phyloP scores from a whole-genome alignment of 169 alveolate genomes.

The Babesia bigemina region DNA sequence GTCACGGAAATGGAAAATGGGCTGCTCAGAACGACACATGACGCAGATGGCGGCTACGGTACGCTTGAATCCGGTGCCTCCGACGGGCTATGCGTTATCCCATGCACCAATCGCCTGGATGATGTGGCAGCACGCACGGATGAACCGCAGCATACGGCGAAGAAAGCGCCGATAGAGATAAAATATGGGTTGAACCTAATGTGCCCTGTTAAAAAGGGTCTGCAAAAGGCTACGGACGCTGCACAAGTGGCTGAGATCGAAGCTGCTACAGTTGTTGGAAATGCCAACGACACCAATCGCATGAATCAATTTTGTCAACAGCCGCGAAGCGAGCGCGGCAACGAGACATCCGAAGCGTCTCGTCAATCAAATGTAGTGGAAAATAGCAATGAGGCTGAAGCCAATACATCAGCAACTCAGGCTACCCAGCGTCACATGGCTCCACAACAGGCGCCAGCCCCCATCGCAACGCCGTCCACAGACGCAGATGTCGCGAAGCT shows the following conservation, averaged over 20 bases:
- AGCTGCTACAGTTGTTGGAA: neutral
- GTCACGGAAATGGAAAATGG: constrained; percentile 26
- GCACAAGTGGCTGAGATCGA: no score
- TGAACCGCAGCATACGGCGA: neutral
- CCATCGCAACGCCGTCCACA: neutral
- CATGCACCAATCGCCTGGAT: constrained; percentile 54
- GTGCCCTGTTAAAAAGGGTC: neutral
- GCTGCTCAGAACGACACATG: neutral
- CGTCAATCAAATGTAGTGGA: no score
- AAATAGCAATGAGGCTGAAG: no score
- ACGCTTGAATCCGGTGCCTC: neutral
- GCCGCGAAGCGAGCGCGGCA: no score
- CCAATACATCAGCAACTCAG: no score
- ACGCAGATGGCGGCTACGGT: neutral
- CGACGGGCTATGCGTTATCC: constrained; percentile 33
- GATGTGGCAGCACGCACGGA: constrained; percentile 8
- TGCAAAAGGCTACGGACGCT: no score
- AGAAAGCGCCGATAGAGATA: constrained; percentile 4
- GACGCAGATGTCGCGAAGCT: constrained; percentile 41
- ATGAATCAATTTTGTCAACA: no score
- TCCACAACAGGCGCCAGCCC: no score
- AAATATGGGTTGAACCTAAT: constrained; percentile 54
- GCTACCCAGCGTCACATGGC: no score
- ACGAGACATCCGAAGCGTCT: no score
- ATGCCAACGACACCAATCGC: neutral